Percentiles rank a stretch among this genome's conserved stretches.
Evolutionary conservation across 345 rosid species (phyloP).

Genomic region (Ricinus communis): DNA sequence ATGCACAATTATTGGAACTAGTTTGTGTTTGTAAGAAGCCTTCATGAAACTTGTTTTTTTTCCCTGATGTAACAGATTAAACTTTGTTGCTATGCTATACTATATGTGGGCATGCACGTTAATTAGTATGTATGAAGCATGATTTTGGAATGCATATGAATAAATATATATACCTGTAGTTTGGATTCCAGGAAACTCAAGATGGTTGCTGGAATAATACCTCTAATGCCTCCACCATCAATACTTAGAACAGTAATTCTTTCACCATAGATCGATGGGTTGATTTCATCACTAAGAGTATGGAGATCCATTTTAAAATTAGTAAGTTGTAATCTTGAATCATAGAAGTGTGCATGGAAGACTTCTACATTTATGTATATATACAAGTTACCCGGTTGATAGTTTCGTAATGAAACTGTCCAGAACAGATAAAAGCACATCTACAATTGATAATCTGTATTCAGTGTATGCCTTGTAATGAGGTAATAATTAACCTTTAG

Average conservation of each 20-base stretch:
- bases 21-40: too few relatives aligned
- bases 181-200: conserved; percentile 19
- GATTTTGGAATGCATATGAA: neutral
- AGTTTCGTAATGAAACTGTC: conserved; percentile 9
- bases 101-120: too few relatives aligned
- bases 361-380: neutral
- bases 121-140: too few relatives aligned
- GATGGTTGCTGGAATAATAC: conserved; percentile 18
- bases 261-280: conserved; percentile 16
- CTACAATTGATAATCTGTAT: too few relatives aligned
- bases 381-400: neutral
- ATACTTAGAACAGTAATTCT: conserved; percentile 25
- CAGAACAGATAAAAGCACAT: neutral
- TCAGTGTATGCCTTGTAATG: too few relatives aligned
- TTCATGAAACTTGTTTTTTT: too few relatives aligned
- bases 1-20: too few relatives aligned
- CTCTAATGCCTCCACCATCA: conserved; percentile 21
- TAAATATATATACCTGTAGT: conserved; percentile 4
- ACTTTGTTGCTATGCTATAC: too few relatives aligned
- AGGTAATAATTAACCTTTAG: too few relatives aligned
- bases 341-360: neutral
- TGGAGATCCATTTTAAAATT: neutral
- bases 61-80: too few relatives aligned
- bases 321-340: too few relatives aligned
- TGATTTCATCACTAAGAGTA: conserved; percentile 1